Evolutionary conservation across 257 asterid genomes (phyloP), one percentile per base, ranked within the genome.

Genomic region (Schizonepeta tenuifolia): DNA sequence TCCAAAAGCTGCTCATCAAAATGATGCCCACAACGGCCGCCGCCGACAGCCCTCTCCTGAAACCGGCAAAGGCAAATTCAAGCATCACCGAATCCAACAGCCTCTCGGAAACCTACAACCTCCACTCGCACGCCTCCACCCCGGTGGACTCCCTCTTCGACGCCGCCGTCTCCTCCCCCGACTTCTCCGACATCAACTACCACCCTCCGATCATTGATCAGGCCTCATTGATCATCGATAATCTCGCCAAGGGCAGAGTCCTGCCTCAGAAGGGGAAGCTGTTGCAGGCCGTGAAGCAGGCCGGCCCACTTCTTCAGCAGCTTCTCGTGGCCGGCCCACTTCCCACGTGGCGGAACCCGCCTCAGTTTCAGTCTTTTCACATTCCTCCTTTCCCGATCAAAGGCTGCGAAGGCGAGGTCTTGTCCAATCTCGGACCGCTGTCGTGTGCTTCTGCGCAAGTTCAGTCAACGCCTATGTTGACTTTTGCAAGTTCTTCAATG

Each of bases 311-410:
- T 43, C 87, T 93, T 5, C 87, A 84, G 76, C 80, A 86, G 2
- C 90, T 87, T 56, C 80, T 93, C 0, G 83, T 93, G 31, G 90
- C 96, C 0, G 98, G 96, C 3, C 88, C 95, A n/a, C 88, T 93
- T 49, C 98, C 98, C 0, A 69, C 81, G 79, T 93, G 98, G 97
- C 89, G 91, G 1, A 93, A 89, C 72, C 97, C 96, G 6, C 98
- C 98, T 0, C 96, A 79, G 81, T 62, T 84, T 53, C 88, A 78
- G 75, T 74, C 82, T 0, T 77, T 78, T 54, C 87, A 81, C 56
- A 81, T 87, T 3, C 97, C 96, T 14, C 87, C 89, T 0, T 78
- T 85, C 78, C 62, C 90, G 0, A 61, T 79, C 71, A 75, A 74
- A n/a, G 80, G 81, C 4, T 75, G 74, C 20, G 5, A 84, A 73